Percentiles rank a stretch among this genome's conserved stretches.
These are phyloP conservation scores for Gossypium gossypioides DNA, from an alignment of 441 rosid species.

Conservation along the genomic window DNA sequence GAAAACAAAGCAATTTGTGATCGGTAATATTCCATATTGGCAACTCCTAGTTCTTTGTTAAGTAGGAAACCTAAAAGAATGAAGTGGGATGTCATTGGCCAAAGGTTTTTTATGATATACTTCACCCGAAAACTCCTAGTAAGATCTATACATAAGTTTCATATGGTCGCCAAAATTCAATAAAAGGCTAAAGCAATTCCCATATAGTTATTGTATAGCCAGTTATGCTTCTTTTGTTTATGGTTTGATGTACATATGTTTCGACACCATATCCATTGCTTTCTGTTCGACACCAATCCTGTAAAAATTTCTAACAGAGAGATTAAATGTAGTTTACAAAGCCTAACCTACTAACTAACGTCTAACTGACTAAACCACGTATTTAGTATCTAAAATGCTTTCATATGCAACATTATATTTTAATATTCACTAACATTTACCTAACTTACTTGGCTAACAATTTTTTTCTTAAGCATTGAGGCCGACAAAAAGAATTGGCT, in stretches of 20 bases:
- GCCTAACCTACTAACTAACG: no score
- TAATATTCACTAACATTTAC: no score
- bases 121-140: neutral
- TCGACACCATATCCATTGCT: slow-evolving; percentile 45
- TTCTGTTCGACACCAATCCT: neutral
- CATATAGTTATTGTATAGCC: slow-evolving; percentile 13
- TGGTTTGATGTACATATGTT: slow-evolving; percentile 6
- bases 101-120: neutral
- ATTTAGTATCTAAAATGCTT: no score
- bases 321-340: no score
- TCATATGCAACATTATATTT: no score
- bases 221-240: slow-evolving; percentile 39
- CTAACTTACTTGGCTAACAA: no score
- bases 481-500: no score
- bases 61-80: neutral
- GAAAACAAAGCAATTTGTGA: neutral
- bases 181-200: neutral
- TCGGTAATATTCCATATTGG: no score
- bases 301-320: no score
- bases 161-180: neutral
- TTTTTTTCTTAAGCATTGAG: no score
- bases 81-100: neutral
- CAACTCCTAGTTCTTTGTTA: no score
- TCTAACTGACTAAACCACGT: no score
- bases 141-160: neutral